Evolutionary conservation across 768 basidiomycete species (phyloP).

Genomic region (Psilocybe cyanescens): DNA sequence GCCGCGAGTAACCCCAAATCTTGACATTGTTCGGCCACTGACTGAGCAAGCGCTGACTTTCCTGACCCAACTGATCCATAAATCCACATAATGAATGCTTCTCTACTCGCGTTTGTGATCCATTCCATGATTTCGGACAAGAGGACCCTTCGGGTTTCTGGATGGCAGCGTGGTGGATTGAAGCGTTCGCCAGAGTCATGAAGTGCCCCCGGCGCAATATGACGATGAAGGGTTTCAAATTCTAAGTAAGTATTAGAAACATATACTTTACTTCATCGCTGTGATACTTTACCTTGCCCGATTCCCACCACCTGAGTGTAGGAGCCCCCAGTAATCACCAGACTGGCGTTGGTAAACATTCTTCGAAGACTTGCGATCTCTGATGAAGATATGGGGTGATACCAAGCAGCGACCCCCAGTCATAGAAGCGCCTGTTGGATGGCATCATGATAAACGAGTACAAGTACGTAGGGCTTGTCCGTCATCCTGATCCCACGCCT

Average conservation of each 20-base stretch:
- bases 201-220: constrained; percentile 12
- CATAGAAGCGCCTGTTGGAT: no score
- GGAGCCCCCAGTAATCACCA: constrained; percentile 1
- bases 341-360: constrained; percentile 1
- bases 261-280: neutral
- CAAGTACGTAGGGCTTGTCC: no score
- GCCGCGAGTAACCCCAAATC: constrained; percentile 2
- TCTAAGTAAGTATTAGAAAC: neutral
- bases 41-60: constrained; percentile 21
- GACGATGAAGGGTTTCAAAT: constrained; percentile 8
- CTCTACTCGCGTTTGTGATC: constrained; percentile 3
- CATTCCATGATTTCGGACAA: constrained; percentile 20
- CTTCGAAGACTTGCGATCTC: neutral
- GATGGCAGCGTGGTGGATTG: constrained; percentile 18
- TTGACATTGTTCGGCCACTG: constrained; percentile 16
- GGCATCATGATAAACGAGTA: no score
- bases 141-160: constrained; percentile 16
- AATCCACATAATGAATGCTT: constrained; percentile 12
- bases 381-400: no score
- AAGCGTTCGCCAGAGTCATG: constrained; percentile 19
- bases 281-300: neutral
- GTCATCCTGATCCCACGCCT: no score
- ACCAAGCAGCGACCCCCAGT: no score
- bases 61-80: constrained; percentile 20
- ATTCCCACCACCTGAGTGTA: neutral